A percentile compares a stretch with the other conserved stretches of the same genome.
phyloP scores from a whole-genome alignment of 306 rosid genomes.

The Cicer chorassanicum region DNA sequence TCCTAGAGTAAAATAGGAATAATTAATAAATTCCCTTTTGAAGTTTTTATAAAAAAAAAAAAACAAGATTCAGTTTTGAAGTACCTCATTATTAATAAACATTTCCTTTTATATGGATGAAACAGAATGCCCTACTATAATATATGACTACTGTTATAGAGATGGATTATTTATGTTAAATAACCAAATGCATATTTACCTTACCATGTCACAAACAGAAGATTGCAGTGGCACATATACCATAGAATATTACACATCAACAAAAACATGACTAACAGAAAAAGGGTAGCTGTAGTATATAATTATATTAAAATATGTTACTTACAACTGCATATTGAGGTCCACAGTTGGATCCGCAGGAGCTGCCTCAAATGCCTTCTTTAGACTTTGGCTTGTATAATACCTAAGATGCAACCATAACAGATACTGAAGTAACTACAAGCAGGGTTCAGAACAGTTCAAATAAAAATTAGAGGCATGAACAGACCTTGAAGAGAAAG shows the following conservation, averaged over 20 bases:
- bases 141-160: slow-evolving; percentile 16
- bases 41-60: background rate
- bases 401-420: slow-evolving; percentile 55
- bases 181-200: background rate
- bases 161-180: background rate
- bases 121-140: slow-evolving; percentile 7
- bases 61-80: slow-evolving; percentile 5
- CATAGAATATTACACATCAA: background rate
- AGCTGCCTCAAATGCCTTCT: slow-evolving; percentile 69
- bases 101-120: slow-evolving; percentile 9
- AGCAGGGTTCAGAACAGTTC: slow-evolving; percentile 2
- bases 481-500: slow-evolving; percentile 71
- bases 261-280: slow-evolving; percentile 21
- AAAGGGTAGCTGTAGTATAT: slow-evolving; percentile 15
- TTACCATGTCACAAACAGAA: slow-evolving; percentile 14
- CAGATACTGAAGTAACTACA: slow-evolving; percentile 36
- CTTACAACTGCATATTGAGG: slow-evolving; percentile 82
- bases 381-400: slow-evolving; percentile 57
- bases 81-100: slow-evolving; percentile 2
- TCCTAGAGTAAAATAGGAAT: slow-evolving; percentile 51
- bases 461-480: slow-evolving; percentile 8
- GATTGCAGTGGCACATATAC: background rate
- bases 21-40: slow-evolving; percentile 22
- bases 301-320: slow-evolving; percentile 14
- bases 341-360: slow-evolving; percentile 97